These are phyloP conservation scores for Elsinoe australis DNA, from an alignment of 2,329 filamentous ascomycete genomes.

Conservation along the genomic window DNA sequence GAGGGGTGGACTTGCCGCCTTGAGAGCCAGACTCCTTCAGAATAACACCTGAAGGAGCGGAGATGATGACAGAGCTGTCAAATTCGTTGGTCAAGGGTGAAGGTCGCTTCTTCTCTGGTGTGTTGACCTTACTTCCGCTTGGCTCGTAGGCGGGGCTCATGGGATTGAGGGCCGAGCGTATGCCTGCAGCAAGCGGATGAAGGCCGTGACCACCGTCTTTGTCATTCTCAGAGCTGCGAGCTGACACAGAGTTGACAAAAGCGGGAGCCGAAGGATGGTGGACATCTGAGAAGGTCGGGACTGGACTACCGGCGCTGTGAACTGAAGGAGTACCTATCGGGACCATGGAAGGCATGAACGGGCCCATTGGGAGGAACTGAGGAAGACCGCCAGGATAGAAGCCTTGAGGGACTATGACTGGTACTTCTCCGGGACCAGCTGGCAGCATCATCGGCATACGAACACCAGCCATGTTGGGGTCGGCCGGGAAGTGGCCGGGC, in stretches of 20 bases:
- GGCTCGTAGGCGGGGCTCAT: constrained; percentile 35
- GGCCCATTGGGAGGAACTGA: not conserved
- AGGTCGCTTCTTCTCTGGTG: constrained; percentile 17
- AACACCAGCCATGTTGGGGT: not conserved
- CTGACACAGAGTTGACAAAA: not conserved
- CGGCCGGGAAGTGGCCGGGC: not conserved
- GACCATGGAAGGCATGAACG: not conserved
- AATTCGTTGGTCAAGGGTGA: not conserved
- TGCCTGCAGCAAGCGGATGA: not conserved
- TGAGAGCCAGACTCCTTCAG: not conserved
- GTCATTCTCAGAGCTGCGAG: constrained; percentile 4
- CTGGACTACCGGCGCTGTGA: not conserved
- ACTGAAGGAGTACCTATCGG: not conserved
- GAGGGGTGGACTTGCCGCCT: constrained; percentile 8
- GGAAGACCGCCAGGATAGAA: constrained; percentile 5
- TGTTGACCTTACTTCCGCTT: constrained; percentile 13
- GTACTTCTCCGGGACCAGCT: not conserved
- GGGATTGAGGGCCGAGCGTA: constrained; percentile 31
- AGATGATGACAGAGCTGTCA: not conserved
- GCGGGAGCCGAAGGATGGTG: not conserved
- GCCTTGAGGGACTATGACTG: not conserved
- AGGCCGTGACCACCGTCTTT: not conserved
- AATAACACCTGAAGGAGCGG: not conserved
- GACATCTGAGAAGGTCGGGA: not conserved
- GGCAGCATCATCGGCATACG: constrained; percentile 12